phyloP scores from a whole-genome alignment of 148 eudicot genomes.

The Cornus florida region DNA sequence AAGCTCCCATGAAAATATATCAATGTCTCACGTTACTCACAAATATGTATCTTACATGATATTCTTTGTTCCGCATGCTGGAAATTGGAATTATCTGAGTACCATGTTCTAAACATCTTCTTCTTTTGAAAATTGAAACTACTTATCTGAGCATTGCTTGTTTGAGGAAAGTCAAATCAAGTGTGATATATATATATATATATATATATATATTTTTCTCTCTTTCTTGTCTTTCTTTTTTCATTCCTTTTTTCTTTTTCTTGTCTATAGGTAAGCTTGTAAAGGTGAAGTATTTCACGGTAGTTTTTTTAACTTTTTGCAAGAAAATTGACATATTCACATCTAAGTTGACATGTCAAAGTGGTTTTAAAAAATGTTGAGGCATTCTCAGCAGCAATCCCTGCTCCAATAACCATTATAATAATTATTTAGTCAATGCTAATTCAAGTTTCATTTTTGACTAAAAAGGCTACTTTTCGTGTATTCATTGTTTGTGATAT shows the following conservation, averaged over 20 bases:
- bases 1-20: not conserved
- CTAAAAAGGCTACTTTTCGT: not conserved
- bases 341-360: not conserved
- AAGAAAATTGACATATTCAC: not conserved
- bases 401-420: not conserved
- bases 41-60: not conserved
- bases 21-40: not conserved
- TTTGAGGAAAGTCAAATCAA: not conserved
- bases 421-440: not conserved
- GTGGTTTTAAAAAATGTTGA: not conserved
- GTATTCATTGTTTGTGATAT: not conserved
- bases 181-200: too few species aligned
- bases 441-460: not conserved
- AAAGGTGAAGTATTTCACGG: not conserved
- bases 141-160: not conserved
- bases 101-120: not conserved
- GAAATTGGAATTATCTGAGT: not conserved
- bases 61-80: not conserved
- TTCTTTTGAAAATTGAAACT: conserved; percentile 1
- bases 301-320: too few species aligned
- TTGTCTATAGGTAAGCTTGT: too few species aligned
- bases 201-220: too few species aligned
- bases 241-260: too few species aligned
- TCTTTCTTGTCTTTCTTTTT: not conserved
- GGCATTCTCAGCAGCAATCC: not conserved